A percentile compares a stretch with the other conserved stretches of the same genome.
Evolutionary conservation across 768 basidiomycete genomes (phyloP).

Genomic region (Podaxis sp.): DNA sequence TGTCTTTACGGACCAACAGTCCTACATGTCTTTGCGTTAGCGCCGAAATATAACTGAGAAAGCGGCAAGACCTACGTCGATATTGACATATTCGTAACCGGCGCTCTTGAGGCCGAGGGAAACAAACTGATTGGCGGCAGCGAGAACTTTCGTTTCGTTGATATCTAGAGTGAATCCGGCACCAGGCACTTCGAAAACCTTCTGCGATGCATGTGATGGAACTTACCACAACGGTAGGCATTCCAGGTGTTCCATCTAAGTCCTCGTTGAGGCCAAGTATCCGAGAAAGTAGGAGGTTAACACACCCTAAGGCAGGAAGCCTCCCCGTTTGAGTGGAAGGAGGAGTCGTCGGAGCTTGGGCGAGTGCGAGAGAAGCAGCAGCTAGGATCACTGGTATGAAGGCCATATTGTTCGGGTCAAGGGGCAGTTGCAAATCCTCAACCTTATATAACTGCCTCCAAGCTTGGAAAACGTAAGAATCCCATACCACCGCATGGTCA

Average conservation of each 20-base stretch:
- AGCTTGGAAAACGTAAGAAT: not conserved
- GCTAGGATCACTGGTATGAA: slow-evolving; percentile 5
- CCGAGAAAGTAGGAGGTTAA: not conserved
- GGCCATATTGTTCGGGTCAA: not conserved
- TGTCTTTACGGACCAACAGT: slow-evolving; percentile 45
- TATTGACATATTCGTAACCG: slow-evolving; percentile 53
- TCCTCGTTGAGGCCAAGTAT: not conserved
- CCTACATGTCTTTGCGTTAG: slow-evolving; percentile 26
- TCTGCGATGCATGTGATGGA: not conserved
- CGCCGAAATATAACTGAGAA: not conserved
- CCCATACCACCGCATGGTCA: not conserved
- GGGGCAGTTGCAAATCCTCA: not conserved
- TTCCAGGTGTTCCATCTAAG: slow-evolving; percentile 57
- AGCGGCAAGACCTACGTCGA: slow-evolving; percentile 37
- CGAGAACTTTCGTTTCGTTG: slow-evolving; percentile 42
- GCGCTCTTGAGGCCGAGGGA: slow-evolving; percentile 47
- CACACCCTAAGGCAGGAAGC: slow-evolving; percentile 47
- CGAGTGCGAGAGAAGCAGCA: slow-evolving; percentile 14
- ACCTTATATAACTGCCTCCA: not conserved
- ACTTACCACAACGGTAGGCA: slow-evolving; percentile 38
- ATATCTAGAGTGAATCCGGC: slow-evolving; percentile 32
- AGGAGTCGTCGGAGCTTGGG: slow-evolving; percentile 37
- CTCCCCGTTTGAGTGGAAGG: slow-evolving; percentile 42
- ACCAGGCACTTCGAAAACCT: not conserved
- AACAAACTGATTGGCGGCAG: slow-evolving; percentile 45